Evolutionary conservation across 208 protist species (phyloP).

Genomic region (Jaenimonas drosophilae): DNA sequence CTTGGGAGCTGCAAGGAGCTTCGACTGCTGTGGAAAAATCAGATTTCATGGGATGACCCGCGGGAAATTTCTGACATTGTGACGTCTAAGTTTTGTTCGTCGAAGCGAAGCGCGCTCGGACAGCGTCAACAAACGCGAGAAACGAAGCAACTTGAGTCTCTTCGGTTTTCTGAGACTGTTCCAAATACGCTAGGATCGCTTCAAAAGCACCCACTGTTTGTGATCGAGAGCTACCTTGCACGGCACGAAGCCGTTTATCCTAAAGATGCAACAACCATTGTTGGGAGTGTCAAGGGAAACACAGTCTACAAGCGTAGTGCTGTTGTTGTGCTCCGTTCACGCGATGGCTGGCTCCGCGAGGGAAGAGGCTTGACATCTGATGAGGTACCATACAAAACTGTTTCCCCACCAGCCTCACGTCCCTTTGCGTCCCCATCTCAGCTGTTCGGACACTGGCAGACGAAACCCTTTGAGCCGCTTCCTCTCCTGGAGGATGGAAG

Average conservation of each 20-base stretch:
- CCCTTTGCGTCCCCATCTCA: conserved; percentile 59
- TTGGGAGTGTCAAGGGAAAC: conserved; percentile 77
- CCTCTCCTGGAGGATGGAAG: conserved; percentile 42
- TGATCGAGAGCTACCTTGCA: conserved; percentile 66
- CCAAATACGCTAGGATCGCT: conserved; percentile 71
- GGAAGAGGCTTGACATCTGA: conserved; percentile 53
- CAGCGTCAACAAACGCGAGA: conserved; percentile 34
- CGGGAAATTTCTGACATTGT: conserved; percentile 70
- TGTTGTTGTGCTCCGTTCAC: conserved; percentile 65
- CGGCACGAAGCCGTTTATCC: conserved; percentile 78
- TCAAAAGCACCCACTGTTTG: conserved; percentile 76
- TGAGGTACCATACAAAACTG: conserved; percentile 62
- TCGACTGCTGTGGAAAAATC: conserved; percentile 69
- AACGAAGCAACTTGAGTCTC: conserved; percentile 52
- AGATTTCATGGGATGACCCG: conserved; percentile 65
- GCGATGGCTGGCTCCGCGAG: conserved; percentile 83
- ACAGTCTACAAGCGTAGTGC: conserved; percentile 84
- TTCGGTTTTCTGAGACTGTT: conserved; percentile 73
- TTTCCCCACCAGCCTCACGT: conserved; percentile 68
- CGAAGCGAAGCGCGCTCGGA: conserved; percentile 2
- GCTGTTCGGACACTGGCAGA: conserved; percentile 84
- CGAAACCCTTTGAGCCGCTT: conserved; percentile 67
- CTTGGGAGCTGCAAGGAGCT: conserved; percentile 44
- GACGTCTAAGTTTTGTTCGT: conserved; percentile 35
- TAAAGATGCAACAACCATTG: conserved; percentile 58